These are phyloP conservation scores for Pestalotiopsis sp. DNA, from an alignment of 2,329 filamentous ascomycete genomes.

Conservation along the genomic window DNA sequence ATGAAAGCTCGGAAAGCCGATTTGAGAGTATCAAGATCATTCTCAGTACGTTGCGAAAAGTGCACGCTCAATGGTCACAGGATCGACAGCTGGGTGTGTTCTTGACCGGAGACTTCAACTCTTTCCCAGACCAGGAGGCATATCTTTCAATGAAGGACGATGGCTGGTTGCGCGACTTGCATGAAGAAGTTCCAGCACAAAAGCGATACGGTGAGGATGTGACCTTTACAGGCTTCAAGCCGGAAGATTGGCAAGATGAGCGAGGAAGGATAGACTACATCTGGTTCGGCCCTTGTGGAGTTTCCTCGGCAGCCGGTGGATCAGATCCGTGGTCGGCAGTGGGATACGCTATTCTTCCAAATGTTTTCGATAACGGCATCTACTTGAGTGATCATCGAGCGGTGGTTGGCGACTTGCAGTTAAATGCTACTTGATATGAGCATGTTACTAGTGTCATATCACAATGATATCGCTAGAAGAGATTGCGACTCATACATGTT, in stretches of 20 bases:
- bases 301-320: neutral
- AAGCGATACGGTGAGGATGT: conserved; percentile 33
- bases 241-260: conserved; percentile 40
- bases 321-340: conserved; percentile 1
- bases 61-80: conserved; percentile 40
- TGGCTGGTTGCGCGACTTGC: conserved; percentile 29
- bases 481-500: too few relatives aligned
- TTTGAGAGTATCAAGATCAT: conserved; percentile 58
- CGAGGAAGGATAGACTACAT: conserved; percentile 65
- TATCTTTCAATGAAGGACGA: conserved; percentile 45
- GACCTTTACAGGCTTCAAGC: conserved; percentile 70
- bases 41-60: conserved; percentile 50
- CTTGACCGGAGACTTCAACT: conserved; percentile 73
- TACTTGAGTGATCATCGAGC: conserved; percentile 64
- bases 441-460: neutral
- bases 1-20: conserved; percentile 58
- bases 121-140: conserved; percentile 58
- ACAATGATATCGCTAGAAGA: too few relatives aligned
- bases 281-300: conserved; percentile 50
- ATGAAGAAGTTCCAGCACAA: conserved; percentile 47
- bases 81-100: conserved; percentile 49
- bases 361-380: conserved; percentile 64
- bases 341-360: conserved; percentile 53
- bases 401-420: neutral
- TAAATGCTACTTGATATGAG: neutral